Base-by-base conservation (phyloP, 805 yeast genomes). In the Metschnikowia reukaufii region DNA sequence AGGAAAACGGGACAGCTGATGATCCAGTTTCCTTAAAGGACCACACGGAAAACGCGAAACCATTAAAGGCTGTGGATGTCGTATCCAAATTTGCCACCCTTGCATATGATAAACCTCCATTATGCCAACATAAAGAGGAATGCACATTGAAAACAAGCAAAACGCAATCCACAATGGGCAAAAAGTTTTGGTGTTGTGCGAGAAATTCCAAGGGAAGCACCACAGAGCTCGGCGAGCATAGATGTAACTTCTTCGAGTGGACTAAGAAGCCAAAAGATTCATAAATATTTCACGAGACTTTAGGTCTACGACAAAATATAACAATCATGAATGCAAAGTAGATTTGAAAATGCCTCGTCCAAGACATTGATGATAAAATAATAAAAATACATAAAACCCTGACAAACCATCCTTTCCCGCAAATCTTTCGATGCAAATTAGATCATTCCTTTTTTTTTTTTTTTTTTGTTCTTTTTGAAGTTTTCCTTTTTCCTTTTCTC, bases 131-230 rank as follows among this genome's bases (percentile, higher is more conserved):
- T 45, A 61, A 59, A 17, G 53, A 59, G 33, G 39, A 50, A 1
- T 65, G 70, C 40, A 55, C 55, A 17, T 37, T 66, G 31, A 63
- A 61, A 47, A 66, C 71, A 6, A 64, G 70, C 47, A 47, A 58
- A 27, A 57, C 50, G 21, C 58, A 54, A 1, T 51, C 57, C n/a
- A 55, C 62, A 13, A 61, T 59, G 45, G 71, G 71, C 4, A 59
- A 52, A 31, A 65, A 60, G 44, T 66, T 64, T 39, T 66, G 71
- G 71, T 64, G 67, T 36, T 66, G 71, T 48, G 45, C 54, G 6
- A 33, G 58, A 17, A 35, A 6, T 8, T 42, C 57, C 16, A 50
- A 45, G 30, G 57, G 57, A 1, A 40, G 49, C 30, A 32, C 52
- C 13, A 35, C 37, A 4, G 58, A 50, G 32, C 39, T 52, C 2